phyloP scores from a whole-genome alignment of 2,329 filamentous ascomycete species.

The Verticillium zaregamsianum region DNA sequence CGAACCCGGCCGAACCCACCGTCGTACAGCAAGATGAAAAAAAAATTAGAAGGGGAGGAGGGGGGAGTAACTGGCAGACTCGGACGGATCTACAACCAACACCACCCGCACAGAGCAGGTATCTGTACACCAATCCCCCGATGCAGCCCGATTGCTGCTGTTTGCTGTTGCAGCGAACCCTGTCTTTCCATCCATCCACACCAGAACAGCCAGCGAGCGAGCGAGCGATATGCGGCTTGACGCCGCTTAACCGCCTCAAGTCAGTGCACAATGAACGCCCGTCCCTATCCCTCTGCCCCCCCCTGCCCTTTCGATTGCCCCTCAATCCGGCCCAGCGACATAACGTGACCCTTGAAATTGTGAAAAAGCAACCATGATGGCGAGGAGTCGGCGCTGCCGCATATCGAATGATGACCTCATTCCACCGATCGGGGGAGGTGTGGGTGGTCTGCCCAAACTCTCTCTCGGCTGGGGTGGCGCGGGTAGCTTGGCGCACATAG shows the following conservation, averaged over 20 bases:
- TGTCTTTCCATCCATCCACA: not conserved
- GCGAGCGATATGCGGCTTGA: not conserved
- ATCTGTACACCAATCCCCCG: not conserved
- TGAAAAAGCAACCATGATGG: not conserved
- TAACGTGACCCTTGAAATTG: not conserved
- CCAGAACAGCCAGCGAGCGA: not conserved
- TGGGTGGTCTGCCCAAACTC: not conserved
- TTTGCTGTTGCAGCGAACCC: not conserved
- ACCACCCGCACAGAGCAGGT: not conserved
- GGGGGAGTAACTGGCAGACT: not conserved
- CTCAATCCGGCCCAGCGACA: not conserved
- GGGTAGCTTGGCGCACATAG: not conserved
- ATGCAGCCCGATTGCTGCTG: not conserved
- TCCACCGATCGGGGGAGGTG: not conserved
- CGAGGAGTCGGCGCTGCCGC: not conserved
- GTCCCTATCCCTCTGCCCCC: not conserved
- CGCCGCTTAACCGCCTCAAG: not conserved
- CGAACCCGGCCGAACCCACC: not conserved
- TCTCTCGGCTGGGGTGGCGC: not conserved
- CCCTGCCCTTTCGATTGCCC: not conserved
- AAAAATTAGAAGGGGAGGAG: not conserved
- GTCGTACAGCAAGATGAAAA: not conserved
- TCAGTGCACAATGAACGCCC: not conserved
- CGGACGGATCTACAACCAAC: not conserved
- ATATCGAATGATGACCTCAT: not conserved